A percentile compares a stretch with the other conserved stretches of the same genome.
These are phyloP conservation scores for Backusella australiensis DNA, from an alignment of 192 early-diverging fungal genomes.

Conservation along the genomic window DNA sequence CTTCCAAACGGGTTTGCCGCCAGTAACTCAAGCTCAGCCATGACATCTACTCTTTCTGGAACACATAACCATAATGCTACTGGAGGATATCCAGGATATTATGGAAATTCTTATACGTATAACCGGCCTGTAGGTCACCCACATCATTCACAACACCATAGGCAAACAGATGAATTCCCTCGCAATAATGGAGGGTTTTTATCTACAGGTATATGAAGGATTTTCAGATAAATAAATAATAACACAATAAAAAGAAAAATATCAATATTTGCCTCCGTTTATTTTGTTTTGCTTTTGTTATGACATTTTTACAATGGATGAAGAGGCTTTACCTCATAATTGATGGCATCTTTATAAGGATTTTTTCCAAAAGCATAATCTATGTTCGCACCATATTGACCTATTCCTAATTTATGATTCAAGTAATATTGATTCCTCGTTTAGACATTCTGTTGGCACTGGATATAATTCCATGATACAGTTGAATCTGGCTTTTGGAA, in stretches of 20 bases:
- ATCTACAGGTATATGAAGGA: not conserved
- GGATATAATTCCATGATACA: not conserved
- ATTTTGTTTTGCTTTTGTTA: not conserved
- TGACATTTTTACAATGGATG: not conserved
- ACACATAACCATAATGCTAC: not conserved
- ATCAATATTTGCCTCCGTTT: not conserved
- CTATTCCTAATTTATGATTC: not conserved
- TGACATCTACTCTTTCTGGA: not conserved
- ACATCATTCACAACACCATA: not conserved
- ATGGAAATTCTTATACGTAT: not conserved
- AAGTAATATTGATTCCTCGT: not conserved
- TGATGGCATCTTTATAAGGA: not conserved
- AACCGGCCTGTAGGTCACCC: not conserved
- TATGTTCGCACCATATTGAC: not conserved
- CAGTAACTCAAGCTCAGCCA: not conserved
- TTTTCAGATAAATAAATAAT: not conserved
- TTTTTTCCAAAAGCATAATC: not conserved
- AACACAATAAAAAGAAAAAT: not conserved
- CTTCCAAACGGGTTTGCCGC: not conserved
- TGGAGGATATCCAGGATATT: not conserved
- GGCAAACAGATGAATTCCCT: not conserved
- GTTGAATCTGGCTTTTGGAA: no score
- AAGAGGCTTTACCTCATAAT: not conserved
- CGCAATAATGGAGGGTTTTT: not conserved
- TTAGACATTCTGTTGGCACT: not conserved